phyloP scores from a whole-genome alignment of 495 filamentous ascomycete species.

The Clohesyomyces aquaticus region DNA sequence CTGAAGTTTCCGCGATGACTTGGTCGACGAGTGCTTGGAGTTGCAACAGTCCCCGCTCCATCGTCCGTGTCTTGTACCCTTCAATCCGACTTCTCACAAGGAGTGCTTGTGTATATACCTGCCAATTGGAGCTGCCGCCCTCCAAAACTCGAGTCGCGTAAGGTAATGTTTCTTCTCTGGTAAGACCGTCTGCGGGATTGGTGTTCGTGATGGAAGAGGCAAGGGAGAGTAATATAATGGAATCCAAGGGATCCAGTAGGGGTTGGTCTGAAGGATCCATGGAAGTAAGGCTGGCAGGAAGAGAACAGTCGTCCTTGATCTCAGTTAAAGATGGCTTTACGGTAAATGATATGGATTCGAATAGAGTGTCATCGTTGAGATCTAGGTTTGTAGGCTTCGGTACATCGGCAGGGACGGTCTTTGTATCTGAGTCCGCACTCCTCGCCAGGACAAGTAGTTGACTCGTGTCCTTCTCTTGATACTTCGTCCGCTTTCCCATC shows the following conservation, averaged over 20 bases:
- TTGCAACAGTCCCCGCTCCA: conserved; percentile 88
- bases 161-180: conserved; percentile 87
- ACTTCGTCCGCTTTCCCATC: conserved; percentile 89
- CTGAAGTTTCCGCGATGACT: conserved; percentile 82
- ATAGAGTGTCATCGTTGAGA: conserved; percentile 88
- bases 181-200: conserved; percentile 79
- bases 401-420: conserved; percentile 2
- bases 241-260: conserved; percentile 77
- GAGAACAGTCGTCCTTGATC: conserved; percentile 54
- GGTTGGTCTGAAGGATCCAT: conserved; percentile 82
- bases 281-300: conserved; percentile 62
- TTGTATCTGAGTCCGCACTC: conserved; percentile 53
- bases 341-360: conserved; percentile 83
- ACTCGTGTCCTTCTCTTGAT: conserved; percentile 84
- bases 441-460: conserved; percentile 91
- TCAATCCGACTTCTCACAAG: conserved; percentile 88
- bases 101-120: conserved; percentile 92
- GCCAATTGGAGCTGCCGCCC: conserved; percentile 94
- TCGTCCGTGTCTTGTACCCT: conserved; percentile 77
- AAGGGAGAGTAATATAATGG: conserved; percentile 78
- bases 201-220: conserved; percentile 89
- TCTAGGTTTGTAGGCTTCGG: conserved; percentile 67
- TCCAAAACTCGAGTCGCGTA: conserved; percentile 87
- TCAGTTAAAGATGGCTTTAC: conserved; percentile 47
- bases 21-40: conserved; percentile 96